A percentile compares a stretch with the other conserved stretches of the same genome.
These are phyloP conservation scores for Eucalyptus microcorys DNA, from an alignment of 345 rosid species.

Conservation along the genomic window DNA sequence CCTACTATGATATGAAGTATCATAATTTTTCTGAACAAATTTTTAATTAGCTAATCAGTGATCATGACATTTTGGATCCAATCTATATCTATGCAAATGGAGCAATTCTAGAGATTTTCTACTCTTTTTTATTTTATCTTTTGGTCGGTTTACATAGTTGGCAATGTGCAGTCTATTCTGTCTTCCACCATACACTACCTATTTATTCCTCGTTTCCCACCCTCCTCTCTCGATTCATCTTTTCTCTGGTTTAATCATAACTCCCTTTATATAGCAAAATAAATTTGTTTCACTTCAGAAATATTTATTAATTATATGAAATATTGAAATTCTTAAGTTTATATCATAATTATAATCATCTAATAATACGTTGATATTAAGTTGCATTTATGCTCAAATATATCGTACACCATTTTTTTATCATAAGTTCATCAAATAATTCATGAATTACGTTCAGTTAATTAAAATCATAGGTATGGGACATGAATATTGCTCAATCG, in stretches of 20 bases:
- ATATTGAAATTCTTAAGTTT: too few relatives aligned
- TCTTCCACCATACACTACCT: background rate
- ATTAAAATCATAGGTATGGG: too few relatives aligned
- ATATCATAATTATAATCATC: too few relatives aligned
- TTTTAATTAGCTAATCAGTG: background rate
- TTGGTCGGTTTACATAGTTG: background rate
- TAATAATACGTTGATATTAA: too few relatives aligned
- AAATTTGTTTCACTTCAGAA: too few relatives aligned
- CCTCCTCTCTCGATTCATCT: background rate
- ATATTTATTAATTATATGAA: too few relatives aligned
- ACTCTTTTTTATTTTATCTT: background rate
- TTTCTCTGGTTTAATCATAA: background rate
- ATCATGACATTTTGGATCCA: background rate
- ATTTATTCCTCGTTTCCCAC: background rate
- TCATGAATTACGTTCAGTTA: too few relatives aligned
- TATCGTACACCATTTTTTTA: too few relatives aligned
- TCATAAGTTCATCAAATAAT: too few relatives aligned
- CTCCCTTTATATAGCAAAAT: background rate
- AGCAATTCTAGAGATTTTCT: background rate
- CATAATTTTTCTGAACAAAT: accelerated
- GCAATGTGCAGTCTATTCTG: background rate
- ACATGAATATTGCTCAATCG: too few relatives aligned
- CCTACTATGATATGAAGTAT: background rate
- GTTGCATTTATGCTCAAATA: too few relatives aligned
- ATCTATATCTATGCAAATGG: background rate